These are phyloP conservation scores for Colletotrichum chlorophyti DNA, from an alignment of 2,329 filamentous ascomycete genomes.

Conservation along the genomic window DNA sequence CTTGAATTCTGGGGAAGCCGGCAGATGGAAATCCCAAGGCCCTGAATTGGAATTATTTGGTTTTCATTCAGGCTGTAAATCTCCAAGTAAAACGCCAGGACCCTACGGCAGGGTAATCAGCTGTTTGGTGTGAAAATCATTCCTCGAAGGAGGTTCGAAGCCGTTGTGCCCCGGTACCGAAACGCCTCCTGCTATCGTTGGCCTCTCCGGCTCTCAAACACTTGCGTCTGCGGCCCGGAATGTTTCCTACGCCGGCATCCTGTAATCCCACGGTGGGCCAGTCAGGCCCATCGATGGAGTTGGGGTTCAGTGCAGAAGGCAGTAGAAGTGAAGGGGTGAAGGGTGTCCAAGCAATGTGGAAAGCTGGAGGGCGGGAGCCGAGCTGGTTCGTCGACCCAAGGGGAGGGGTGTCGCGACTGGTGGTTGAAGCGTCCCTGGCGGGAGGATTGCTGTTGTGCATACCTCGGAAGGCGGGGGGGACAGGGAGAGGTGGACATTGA, in stretches of 20 bases:
- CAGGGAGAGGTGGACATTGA: conserved; percentile 1
- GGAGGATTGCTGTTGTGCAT: too few relatives aligned
- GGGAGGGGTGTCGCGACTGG: too few relatives aligned
- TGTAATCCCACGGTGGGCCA: conserved; percentile 4
- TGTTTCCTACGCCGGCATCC: conserved; percentile 3
- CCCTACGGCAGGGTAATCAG: neutral
- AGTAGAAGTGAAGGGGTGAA: too few relatives aligned
- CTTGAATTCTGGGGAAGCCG: neutral
- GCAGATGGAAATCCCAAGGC: neutral
- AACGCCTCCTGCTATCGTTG: neutral
- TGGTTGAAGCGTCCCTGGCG: too few relatives aligned
- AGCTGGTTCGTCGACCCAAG: too few relatives aligned
- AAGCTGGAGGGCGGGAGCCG: neutral
- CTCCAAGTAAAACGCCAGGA: neutral
- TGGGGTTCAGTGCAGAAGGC: too few relatives aligned
- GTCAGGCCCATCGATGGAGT: neutral
- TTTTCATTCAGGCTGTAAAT: neutral
- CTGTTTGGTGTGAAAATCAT: neutral
- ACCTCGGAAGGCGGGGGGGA: neutral
- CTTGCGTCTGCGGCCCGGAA: too few relatives aligned
- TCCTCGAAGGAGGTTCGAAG: neutral
- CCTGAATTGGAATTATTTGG: neutral
- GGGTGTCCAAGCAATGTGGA: too few relatives aligned
- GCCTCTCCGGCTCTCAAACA: neutral
- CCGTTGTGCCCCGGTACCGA: neutral